Evolutionary conservation across 176 grass and related monocot species (phyloP).

Genomic region (Avena sativa): DNA sequence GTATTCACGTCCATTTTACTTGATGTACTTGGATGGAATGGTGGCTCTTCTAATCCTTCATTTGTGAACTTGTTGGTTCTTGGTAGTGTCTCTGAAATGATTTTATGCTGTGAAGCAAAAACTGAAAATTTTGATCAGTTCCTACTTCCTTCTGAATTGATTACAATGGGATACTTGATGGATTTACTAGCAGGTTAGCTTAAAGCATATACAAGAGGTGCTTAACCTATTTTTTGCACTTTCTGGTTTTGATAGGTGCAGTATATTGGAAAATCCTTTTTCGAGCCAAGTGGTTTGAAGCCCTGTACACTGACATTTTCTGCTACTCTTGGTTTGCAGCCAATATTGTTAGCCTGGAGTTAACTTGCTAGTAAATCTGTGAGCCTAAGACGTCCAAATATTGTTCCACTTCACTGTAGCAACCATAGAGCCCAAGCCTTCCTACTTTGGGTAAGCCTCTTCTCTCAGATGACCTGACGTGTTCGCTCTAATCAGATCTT

Average conservation of each 20-base stretch:
- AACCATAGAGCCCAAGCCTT: not conserved
- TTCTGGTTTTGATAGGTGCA: not conserved
- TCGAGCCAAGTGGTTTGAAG: not conserved
- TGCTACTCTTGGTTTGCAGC: not conserved
- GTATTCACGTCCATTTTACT: not conserved
- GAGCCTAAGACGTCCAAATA: not conserved
- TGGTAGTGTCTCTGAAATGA: not conserved
- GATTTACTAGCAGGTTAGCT: not conserved
- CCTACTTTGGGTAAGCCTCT: not conserved
- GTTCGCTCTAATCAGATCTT: not conserved
- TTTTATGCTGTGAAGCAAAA: not conserved
- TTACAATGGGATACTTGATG: too few species aligned
- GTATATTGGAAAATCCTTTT: not conserved
- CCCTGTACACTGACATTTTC: not conserved
- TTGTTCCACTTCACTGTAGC: not conserved
- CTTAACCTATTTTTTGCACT: not conserved
- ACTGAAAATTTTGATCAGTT: too few species aligned
- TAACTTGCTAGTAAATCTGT: constrained; percentile 1
- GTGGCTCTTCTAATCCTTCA: not conserved
- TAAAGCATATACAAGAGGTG: not conserved
- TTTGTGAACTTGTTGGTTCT: not conserved
- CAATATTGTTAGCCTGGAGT: not conserved
- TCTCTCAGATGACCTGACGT: not conserved
- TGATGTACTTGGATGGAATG: not conserved
- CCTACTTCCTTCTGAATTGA: too few species aligned